These are phyloP conservation scores for Ligustrum vulgare DNA, from an alignment of 257 asterid species.

Conservation along the genomic window DNA sequence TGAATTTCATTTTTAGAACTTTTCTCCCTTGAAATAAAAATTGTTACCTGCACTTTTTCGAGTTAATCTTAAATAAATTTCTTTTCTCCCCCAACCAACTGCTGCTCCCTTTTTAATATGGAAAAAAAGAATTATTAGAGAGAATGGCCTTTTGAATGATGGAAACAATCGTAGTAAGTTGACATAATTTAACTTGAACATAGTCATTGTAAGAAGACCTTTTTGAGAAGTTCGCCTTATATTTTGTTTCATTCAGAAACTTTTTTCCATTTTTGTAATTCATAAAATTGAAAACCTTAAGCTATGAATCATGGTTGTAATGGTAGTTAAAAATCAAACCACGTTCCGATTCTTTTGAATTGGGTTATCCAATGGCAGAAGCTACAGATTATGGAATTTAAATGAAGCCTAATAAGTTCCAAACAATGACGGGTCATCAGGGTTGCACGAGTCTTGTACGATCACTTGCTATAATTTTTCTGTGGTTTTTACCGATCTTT, in stretches of 20 bases:
- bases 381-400: background rate
- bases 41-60: background rate
- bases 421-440: background rate
- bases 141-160: background rate
- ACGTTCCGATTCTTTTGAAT: background rate
- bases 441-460: background rate
- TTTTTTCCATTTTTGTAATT: background rate
- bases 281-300: background rate
- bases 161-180: background rate
- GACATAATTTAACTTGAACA: background rate
- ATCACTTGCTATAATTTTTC: background rate
- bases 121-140: background rate
- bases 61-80: background rate
- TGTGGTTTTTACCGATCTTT: background rate
- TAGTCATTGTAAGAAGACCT: background rate
- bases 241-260: background rate
- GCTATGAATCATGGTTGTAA: background rate
- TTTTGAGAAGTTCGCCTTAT: background rate
- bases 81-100: background rate
- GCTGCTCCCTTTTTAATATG: background rate
- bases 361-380: background rate
- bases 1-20: background rate
- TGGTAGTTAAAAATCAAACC: background rate
- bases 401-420: background rate
- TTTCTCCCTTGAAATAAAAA: background rate